Percentiles rank a stretch among this genome's conserved stretches.
These are phyloP conservation scores for Aspergillus pseudoglaucus DNA, from an alignment of 2,329 filamentous ascomycete species.

Conservation along the genomic window DNA sequence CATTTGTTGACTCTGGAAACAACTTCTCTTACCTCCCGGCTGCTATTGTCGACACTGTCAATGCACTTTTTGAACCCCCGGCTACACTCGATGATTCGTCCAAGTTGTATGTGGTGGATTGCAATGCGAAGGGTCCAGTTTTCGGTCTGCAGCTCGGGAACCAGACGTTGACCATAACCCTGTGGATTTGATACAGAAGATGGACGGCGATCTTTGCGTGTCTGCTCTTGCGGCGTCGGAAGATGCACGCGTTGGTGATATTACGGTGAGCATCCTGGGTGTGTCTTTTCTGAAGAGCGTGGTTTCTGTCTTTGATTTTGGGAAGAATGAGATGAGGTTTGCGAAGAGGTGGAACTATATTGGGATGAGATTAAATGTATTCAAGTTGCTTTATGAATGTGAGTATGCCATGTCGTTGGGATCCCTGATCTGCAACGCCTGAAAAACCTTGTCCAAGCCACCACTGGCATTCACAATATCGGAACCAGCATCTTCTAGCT, in stretches of 20 bases:
- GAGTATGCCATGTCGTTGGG: background rate
- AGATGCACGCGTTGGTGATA: conserved; percentile 23
- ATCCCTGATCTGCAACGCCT: background rate
- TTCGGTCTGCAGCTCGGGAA: conserved; percentile 38
- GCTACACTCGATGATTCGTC: conserved; percentile 26
- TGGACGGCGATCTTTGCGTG: conserved; percentile 10
- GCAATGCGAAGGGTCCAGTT: conserved; percentile 35
- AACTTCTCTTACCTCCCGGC: conserved; percentile 34
- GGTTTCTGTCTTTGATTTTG: conserved; percentile 46
- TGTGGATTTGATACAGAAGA: conserved; percentile 25
- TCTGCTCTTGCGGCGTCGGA: conserved; percentile 22
- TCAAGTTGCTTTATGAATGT: background rate
- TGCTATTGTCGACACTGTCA: conserved; percentile 33
- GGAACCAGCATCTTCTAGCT: too few species aligned
- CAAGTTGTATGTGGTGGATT: conserved; percentile 36
- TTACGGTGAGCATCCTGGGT: conserved; percentile 37
- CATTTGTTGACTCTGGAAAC: conserved; percentile 37
- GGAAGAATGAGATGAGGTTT: conserved; percentile 43
- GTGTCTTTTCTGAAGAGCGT: conserved; percentile 47
- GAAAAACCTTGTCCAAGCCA: background rate
- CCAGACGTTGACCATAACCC: conserved; percentile 26
- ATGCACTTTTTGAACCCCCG: conserved; percentile 38
- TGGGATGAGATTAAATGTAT: background rate
- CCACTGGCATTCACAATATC: background rate
- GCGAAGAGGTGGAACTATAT: conserved; percentile 14